phyloP scores from a whole-genome alignment of 192 early-diverging fungal genomes.

The Backusella tarrabulga region DNA sequence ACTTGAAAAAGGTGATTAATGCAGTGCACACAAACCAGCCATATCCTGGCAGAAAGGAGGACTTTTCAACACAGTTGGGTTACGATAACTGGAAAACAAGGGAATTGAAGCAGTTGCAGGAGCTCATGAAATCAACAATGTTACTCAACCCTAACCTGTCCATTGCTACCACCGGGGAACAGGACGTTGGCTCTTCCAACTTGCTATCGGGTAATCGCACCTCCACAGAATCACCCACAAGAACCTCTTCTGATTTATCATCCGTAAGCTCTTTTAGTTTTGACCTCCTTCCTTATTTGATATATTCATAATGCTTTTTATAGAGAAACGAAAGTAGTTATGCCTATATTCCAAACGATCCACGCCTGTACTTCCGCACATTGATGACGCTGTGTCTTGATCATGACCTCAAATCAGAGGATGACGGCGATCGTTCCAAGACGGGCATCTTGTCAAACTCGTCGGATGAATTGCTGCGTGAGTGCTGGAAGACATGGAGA shows the following conservation, averaged over 20 bases:
- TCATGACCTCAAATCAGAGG: slow-evolving; percentile 43
- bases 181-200: slow-evolving; percentile 20
- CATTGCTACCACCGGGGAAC: slow-evolving; percentile 9
- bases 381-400: slow-evolving; percentile 63
- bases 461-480: slow-evolving; percentile 57
- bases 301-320: background rate
- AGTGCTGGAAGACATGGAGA: slow-evolving; percentile 68
- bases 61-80: slow-evolving; percentile 48
- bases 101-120: slow-evolving; percentile 53
- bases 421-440: slow-evolving; percentile 38
- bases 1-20: slow-evolving; percentile 46
- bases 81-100: slow-evolving; percentile 55
- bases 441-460: slow-evolving; percentile 47
- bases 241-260: background rate
- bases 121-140: slow-evolving; percentile 34
- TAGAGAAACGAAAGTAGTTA: slow-evolving; percentile 34
- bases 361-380: slow-evolving; percentile 56
- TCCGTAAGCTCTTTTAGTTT: background rate
- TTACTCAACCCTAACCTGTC: slow-evolving; percentile 37
- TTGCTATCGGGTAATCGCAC: slow-evolving; percentile 9
- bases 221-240: background rate
- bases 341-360: slow-evolving; percentile 56
- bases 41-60: slow-evolving; percentile 38
- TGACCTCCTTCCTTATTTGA: no score
- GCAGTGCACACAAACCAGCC: slow-evolving; percentile 38